phyloP scores from a whole-genome alignment of 306 rosid genomes.

The Begonia fuchsioides region DNA sequence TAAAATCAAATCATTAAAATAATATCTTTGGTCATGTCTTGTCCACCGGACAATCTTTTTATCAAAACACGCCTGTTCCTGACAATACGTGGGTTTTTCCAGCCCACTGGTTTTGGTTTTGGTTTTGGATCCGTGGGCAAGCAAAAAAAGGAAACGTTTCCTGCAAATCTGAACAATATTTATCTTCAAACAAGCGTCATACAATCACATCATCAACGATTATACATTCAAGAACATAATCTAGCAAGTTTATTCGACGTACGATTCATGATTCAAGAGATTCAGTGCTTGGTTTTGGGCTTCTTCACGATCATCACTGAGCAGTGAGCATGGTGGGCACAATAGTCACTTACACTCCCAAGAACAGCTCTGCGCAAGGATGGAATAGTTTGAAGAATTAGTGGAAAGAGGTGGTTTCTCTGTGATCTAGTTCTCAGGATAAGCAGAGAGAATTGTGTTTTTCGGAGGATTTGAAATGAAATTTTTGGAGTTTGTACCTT shows the following conservation, averaged over 20 bases:
- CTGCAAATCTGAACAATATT: not conserved
- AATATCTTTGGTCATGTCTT: too few relatives aligned
- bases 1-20: too few relatives aligned
- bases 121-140: too few relatives aligned
- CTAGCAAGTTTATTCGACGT: not conserved
- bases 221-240: not conserved
- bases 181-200: not conserved
- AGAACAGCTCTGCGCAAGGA: constrained; percentile 47
- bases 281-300: constrained; percentile 32
- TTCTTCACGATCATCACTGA: constrained; percentile 64
- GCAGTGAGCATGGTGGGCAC: constrained; percentile 70
- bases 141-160: too few relatives aligned
- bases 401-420: not conserved
- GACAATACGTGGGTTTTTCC: too few relatives aligned
- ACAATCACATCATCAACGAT: not conserved
- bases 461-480: not conserved
- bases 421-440: not conserved
- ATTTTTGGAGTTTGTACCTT: constrained; percentile 7
- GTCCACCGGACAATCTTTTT: too few relatives aligned
- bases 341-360: constrained; percentile 77
- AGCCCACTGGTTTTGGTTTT: too few relatives aligned
- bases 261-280: not conserved
- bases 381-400: too few relatives aligned
- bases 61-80: too few relatives aligned
- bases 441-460: not conserved